Evolutionary conservation across 495 filamentous ascomycete species (phyloP).

Genomic region (Neurospora tetraspora): DNA sequence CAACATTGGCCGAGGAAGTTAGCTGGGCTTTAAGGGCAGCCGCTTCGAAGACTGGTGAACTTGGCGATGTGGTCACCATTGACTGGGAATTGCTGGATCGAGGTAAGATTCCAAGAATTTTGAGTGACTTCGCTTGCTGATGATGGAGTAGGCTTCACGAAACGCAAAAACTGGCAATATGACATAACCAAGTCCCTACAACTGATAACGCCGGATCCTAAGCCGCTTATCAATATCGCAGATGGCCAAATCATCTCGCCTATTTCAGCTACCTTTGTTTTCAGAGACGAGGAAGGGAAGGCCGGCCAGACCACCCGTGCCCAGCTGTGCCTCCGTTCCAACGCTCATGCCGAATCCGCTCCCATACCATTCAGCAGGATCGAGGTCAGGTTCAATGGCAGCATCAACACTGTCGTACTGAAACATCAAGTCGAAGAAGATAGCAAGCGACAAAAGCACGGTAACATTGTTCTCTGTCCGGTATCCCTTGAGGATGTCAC

Average conservation of each 20-base stretch:
- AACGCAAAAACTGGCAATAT: constrained; percentile 54
- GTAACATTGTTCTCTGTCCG: constrained; percentile 4
- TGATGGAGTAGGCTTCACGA: constrained; percentile 43
- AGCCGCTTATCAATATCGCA: constrained; percentile 53
- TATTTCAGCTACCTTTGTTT: constrained; percentile 62
- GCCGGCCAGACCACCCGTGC: constrained; percentile 66
- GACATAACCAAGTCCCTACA: constrained; percentile 63
- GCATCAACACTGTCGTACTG: constrained; percentile 47
- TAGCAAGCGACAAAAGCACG: constrained; percentile 1
- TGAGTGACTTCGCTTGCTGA: not conserved
- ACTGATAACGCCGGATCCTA: constrained; percentile 42
- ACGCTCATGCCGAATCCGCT: constrained; percentile 48
- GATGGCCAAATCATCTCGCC: constrained; percentile 62
- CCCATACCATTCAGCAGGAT: constrained; percentile 58
- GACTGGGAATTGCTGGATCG: constrained; percentile 73
- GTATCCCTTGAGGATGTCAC: constrained; percentile 6
- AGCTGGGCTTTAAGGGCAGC: constrained; percentile 66
- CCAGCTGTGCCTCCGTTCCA: constrained; percentile 67
- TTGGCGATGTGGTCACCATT: constrained; percentile 58
- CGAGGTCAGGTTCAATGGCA: constrained; percentile 58
- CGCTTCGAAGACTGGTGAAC: constrained; percentile 52
- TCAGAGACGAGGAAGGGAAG: constrained; percentile 64
- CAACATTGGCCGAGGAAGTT: constrained; percentile 60
- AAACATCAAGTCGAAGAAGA: constrained; percentile 22
- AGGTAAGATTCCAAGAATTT: constrained; percentile 34